These are phyloP conservation scores for Meredithiella fracta DNA, from an alignment of 2,329 filamentous ascomycete genomes.

Conservation along the genomic window DNA sequence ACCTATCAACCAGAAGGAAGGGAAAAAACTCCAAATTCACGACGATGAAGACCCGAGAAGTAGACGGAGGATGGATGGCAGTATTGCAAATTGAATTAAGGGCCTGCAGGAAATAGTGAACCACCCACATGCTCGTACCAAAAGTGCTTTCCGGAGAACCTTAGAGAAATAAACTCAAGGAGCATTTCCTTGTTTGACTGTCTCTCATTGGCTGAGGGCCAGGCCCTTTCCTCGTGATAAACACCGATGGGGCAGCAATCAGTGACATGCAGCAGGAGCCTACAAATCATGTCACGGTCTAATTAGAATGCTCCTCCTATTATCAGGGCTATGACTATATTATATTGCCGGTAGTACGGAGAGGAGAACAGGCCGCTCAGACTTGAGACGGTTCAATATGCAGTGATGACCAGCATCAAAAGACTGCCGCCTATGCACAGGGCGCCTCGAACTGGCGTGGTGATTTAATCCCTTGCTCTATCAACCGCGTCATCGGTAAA, in stretches of 20 bases:
- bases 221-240: background rate
- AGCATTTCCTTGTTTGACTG: background rate
- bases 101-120: background rate
- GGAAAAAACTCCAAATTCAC: background rate
- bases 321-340: background rate
- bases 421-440: background rate
- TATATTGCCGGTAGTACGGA: too few relatives aligned
- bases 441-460: background rate
- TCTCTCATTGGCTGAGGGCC: background rate
- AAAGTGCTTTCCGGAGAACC: background rate
- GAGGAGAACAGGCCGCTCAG: too few relatives aligned
- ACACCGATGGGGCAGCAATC: background rate
- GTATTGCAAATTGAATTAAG: background rate
- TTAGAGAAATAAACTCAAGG: background rate
- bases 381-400: too few relatives aligned
- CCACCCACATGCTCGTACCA: background rate
- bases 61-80: background rate
- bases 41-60: background rate
- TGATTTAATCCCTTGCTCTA: background rate
- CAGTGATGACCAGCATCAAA: too few relatives aligned
- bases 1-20: background rate
- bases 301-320: background rate
- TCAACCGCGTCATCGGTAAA: background rate
- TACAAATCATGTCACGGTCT: background rate
- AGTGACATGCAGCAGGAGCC: too few relatives aligned